A percentile compares a stretch with the other conserved stretches of the same genome.
Evolutionary conservation across 805 yeast species (phyloP).

Genomic region (Barnettozyma pratensis): DNA sequence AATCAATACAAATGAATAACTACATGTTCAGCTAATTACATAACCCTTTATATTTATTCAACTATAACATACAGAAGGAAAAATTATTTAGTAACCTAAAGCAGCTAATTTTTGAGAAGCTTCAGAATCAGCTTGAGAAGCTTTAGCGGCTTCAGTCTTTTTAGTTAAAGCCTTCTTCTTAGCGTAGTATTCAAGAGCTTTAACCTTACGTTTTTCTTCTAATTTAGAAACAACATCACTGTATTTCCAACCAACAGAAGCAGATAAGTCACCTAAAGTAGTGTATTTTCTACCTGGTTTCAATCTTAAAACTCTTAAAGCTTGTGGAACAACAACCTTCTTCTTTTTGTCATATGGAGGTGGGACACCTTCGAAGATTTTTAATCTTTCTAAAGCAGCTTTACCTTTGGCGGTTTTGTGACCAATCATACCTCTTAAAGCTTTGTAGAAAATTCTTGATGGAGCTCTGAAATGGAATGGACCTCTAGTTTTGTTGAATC

Average conservation of each 20-base stretch:
- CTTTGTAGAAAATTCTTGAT: conserved; percentile 99
- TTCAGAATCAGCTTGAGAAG: conserved; percentile 84
- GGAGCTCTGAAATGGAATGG: conserved; percentile 99
- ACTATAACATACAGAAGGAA: conserved; percentile 8
- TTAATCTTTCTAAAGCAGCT: conserved; percentile 98
- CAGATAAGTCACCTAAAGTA: conserved; percentile 92
- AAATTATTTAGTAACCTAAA: conserved; percentile 81
- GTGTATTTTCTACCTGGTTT: conserved; percentile 99
- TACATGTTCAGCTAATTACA: conserved; percentile 6
- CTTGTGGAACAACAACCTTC: conserved; percentile 99
- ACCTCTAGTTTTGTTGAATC: conserved; percentile 98
- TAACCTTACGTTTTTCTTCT: conserved; percentile 99
- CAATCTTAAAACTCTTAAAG: conserved; percentile 97
- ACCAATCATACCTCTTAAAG: conserved; percentile 98
- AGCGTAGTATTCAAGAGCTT: conserved; percentile 98
- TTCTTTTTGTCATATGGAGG: conserved; percentile 99
- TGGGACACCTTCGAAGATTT: conserved; percentile 99
- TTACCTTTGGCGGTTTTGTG: conserved; percentile 99
- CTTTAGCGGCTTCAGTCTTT: conserved; percentile 84
- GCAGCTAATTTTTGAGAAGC: conserved; percentile 92
- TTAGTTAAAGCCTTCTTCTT: conserved; percentile 95
- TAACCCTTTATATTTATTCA: conserved; percentile 12
- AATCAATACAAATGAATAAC: neutral
- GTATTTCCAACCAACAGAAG: conserved; percentile 99
- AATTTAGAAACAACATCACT: conserved; percentile 94